Evolutionary conservation across 192 early-diverging fungal species (phyloP), one percentile per base, ranked within the genome.

Genomic region (Backusella tarrabulga): DNA sequence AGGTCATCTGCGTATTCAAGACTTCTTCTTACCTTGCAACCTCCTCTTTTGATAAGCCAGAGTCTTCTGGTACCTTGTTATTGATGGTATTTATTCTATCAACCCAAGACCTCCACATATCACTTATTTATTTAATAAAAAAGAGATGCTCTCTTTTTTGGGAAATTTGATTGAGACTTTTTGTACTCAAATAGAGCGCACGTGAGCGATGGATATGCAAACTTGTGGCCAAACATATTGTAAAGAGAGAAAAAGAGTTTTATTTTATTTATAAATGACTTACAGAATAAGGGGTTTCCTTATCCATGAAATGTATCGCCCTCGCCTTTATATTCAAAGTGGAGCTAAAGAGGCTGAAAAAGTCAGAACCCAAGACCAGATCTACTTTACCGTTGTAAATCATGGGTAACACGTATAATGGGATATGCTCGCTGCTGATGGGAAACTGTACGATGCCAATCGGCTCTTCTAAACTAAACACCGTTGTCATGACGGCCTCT

Each of bases 101-200:
- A 8, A 82, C 80, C 80, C 80, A 82, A 15, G 80, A 82, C 40
- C 77, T 70, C 80, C 80, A 82, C 80, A 82, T 82, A 54, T 23
- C 52, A 21, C 23, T 7, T 54, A 54, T 54, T 21, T 2, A 54
- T 32, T 32, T 32, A 54, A 54, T 6, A 26, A 21, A 1, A 60
- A 56, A 56, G n/a, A 63, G 26, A 26, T 4, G 46, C 46, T 50
- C 19, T n/a, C n/a, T 50, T 50, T 50, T 32, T 32, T 32, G 32
- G 46, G 46, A 50, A 50, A 50, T n/a, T 50, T 6, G 6, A 50
- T 50, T 19, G n/a, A 50, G 6, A 50, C 4, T 19, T 6, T n/a
- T 17, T 50, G 46, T n/a, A 2, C 19, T 32, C 32, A 32, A 32
- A 32, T 3, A 32, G 32, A 32, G 17, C 2, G 17, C 46, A 50